These are phyloP conservation scores for Vaccinium darrowii DNA, from an alignment of 148 eudicot genomes.

Conservation along the genomic window DNA sequence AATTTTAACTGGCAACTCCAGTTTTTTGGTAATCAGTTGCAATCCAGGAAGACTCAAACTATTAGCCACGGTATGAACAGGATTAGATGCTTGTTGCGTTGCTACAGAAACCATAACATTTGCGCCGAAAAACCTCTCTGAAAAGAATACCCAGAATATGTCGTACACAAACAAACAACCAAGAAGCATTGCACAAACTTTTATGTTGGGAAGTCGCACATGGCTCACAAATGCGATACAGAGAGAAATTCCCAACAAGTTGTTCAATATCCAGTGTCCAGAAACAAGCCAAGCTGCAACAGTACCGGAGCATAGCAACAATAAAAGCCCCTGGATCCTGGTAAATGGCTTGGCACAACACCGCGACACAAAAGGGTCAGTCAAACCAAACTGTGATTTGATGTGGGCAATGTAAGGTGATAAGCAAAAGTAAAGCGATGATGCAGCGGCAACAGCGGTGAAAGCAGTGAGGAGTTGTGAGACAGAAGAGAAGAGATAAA, in stretches of 20 bases:
- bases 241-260: slow-evolving; percentile 91
- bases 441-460: slow-evolving; percentile 75
- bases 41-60: slow-evolving; percentile 95
- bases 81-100: slow-evolving; percentile 96
- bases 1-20: slow-evolving; percentile 93
- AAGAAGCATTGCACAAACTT: slow-evolving; percentile 92
- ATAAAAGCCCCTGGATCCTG: slow-evolving; percentile 66
- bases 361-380: slow-evolving; percentile 73
- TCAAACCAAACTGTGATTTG: slow-evolving; percentile 62
- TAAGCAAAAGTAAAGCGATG: slow-evolving; percentile 78
- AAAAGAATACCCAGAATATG: slow-evolving; percentile 96
- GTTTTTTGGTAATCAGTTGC: slow-evolving; percentile 81
- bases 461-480: slow-evolving; percentile 91
- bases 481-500: slow-evolving; percentile 93
- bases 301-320: slow-evolving; percentile 49
- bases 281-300: slow-evolving; percentile 91
- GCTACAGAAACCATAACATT: slow-evolving; percentile 99
- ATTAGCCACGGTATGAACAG: slow-evolving; percentile 91
- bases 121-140: slow-evolving; percentile 94
- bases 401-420: slow-evolving; percentile 60
- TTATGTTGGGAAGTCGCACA: slow-evolving; percentile 93
- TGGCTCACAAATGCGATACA: slow-evolving; percentile 96
- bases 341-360: slow-evolving; percentile 90
- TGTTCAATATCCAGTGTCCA: slow-evolving; percentile 94
- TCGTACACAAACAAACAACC: slow-evolving; percentile 81